Evolutionary conservation across 176 grass and related monocot genomes (phyloP), one percentile per base, ranked within the genome.

Genomic region (Oryza meridionalis): DNA sequence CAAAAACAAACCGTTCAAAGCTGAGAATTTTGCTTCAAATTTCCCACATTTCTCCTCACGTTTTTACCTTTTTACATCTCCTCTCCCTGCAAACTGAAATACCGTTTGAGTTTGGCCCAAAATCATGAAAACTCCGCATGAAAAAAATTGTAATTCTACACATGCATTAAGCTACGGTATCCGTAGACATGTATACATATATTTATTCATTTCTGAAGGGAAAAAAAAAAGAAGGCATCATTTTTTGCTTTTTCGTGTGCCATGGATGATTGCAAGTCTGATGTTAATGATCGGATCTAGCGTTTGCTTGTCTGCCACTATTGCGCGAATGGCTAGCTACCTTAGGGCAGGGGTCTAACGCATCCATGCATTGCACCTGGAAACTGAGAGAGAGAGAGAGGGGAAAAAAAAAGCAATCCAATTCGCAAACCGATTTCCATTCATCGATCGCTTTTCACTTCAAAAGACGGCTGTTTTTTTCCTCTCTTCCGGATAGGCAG

Each of bases 301-400:
- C 82, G 42, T 85, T 77, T 29, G 70, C 66, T 50, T 85, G 87
- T 85, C 82, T 89, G 77, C 87, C 82, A 89, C 87, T 85, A 80
- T 3, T 81, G 63, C 2, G 35, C n/a, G 15, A 29, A 59, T 14
- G 11, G n/a, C n/a, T 62, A 62, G 58, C 58, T 62, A 62, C n/a
- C 53, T 58, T 50, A 15, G 26, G 46, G 64, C 25, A 46, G 21
- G 8, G 11, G 5, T 33, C 45, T 21, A 27, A 47, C 13, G 19
- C 12, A 37, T 29, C 32, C 51, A 69, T 42, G 63, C 63, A 49
- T 69, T 69, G 82, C 63, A 69, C 25, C 33, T 75, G 76, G 25
- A 61, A 70, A 27, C 46, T 45, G 75, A 51, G 25, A 35, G 33
- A 31, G 33, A 31, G 2, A 35, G 29, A 31, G 29, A 2, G 33